phyloP scores from a whole-genome alignment of 352 stramenopile species.

The Globisporangium paddicum region DNA sequence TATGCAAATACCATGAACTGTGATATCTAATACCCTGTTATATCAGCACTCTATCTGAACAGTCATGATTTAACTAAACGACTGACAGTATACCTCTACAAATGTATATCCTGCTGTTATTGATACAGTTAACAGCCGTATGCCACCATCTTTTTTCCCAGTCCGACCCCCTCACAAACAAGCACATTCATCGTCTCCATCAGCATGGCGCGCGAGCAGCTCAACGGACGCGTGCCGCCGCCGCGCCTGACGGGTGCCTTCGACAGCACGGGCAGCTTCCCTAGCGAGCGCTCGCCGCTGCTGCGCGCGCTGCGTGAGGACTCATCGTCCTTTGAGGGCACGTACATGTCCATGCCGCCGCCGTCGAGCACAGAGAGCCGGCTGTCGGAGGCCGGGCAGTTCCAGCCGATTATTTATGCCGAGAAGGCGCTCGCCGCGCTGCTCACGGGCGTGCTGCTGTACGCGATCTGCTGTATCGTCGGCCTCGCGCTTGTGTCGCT shows the following conservation, averaged over 20 bases:
- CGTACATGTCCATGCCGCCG: constrained; percentile 70
- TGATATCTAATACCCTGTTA: neutral
- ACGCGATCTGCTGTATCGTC: constrained; percentile 69
- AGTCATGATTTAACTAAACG: neutral
- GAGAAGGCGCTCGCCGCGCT: constrained; percentile 71
- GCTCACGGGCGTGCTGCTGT: constrained; percentile 72
- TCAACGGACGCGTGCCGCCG: constrained; percentile 5
- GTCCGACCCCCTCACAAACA: constrained; percentile 2
- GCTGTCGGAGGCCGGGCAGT: constrained; percentile 35
- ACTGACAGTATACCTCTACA: neutral
- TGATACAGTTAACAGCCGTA: neutral
- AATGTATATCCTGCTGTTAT: neutral
- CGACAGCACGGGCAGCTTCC: constrained; percentile 6
- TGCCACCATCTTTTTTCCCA: neutral
- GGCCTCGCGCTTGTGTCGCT: constrained; percentile 67
- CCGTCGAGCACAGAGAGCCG: constrained; percentile 15
- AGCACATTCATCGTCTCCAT: neutral
- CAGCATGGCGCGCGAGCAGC: constrained; percentile 7
- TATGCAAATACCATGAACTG: neutral
- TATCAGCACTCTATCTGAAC: neutral
- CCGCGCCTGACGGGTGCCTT: neutral
- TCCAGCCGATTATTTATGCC: constrained; percentile 74
- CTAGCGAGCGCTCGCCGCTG: constrained; percentile 66
- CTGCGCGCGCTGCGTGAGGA: constrained; percentile 47
- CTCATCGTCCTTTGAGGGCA: constrained; percentile 54